Percentiles rank a stretch among this genome's conserved stretches.
These are phyloP conservation scores for Corchorus olitorius DNA, from an alignment of 345 rosid genomes.

Conservation along the genomic window DNA sequence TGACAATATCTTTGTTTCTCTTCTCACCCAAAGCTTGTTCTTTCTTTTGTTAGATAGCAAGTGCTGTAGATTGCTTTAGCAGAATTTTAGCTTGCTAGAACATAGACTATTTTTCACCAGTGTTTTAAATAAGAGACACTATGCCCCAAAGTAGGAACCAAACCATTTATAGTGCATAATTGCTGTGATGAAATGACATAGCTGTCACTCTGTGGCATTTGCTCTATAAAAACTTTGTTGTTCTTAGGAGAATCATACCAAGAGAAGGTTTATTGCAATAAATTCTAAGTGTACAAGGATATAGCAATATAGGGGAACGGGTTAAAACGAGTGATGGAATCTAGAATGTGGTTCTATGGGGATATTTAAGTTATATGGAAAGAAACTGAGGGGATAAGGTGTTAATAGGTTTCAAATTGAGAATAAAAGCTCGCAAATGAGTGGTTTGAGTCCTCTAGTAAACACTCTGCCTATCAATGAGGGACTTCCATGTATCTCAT, in stretches of 20 bases:
- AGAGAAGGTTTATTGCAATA: too few relatives aligned
- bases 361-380: not conserved
- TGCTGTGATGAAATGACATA: not conserved
- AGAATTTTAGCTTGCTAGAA: not conserved
- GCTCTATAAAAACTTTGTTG: not conserved
- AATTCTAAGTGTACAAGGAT: not conserved
- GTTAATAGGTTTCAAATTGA: not conserved
- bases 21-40: not conserved
- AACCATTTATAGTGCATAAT: too few relatives aligned
- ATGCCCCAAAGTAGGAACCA: too few relatives aligned
- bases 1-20: not conserved
- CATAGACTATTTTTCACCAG: not conserved
- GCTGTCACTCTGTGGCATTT: not conserved
- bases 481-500: not conserved
- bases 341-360: not conserved
- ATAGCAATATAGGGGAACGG: not conserved
- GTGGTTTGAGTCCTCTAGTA: not conserved
- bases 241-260: not conserved
- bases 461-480: not conserved
- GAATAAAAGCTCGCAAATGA: not conserved
- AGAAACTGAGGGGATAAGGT: not conserved
- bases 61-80: not conserved
- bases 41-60: not conserved
- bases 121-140: not conserved
- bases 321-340: not conserved